Evolutionary conservation across 345 rosid genomes (phyloP), one percentile per base, ranked within the genome.

Genomic region (Capsella bursapastoris): DNA sequence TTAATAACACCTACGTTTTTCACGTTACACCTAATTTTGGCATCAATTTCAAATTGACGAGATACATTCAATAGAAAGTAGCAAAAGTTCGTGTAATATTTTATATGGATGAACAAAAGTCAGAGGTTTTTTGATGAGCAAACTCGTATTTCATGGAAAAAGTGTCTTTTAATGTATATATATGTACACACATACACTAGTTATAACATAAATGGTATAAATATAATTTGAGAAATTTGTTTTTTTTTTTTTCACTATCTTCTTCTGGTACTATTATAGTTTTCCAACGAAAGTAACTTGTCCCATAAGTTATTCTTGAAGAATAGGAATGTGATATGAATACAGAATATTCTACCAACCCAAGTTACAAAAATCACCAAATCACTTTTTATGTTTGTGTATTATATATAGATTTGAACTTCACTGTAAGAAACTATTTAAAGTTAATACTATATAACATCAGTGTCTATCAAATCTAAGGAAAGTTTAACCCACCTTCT

Each of bases 401-500:
- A 14, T 59, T 9, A 37, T 53, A 70, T 4, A 57, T 3, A 31
- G 3, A 14, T 31, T 16, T 56, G 18, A 43, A 57, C 3, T 44
- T 6, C 15, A 57, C 45, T 43, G n/a, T 41, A 50, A 22, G 14
- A 60, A 68, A 14, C 14, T n/a, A 50, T 43, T 18, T 58, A 49
- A 22, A 22, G 25, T 22, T 7, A 29, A 28, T 58, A 29, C 0
- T 59, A 25, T 49, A 58, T 5, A 40, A 13, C 11, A 65, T 57
- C 25, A 22, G 25, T 15, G 58, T 57, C 15, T 65, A 3, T 37
- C 29, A 58, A 58, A 38, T 49, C 62, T 29, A 43, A 25, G 45
- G 70, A 64, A 64, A 69, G 71, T 63, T 22, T 70, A 70, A 64
- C 65, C 75, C 75, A 76, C 80, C 80, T 63, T 27, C 59, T 64